Conservation (phyloP, 208 protist genomes). For the Porcisia hertigi region DNA sequence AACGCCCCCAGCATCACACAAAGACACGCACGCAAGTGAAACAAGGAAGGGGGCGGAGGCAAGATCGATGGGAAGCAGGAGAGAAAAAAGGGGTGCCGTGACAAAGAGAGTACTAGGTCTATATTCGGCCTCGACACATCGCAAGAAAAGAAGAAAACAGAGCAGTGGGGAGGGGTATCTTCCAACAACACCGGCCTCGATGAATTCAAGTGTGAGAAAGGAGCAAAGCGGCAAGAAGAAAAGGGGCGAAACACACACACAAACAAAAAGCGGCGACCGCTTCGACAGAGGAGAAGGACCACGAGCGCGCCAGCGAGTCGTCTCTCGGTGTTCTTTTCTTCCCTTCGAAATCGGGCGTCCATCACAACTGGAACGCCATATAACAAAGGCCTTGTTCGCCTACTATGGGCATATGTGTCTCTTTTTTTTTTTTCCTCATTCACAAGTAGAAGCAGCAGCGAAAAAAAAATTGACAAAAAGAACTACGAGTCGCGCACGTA, state of each 20-base stretch:
- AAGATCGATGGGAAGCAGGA: not conserved
- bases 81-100: not conserved
- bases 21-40: not conserved
- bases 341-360: too few species aligned
- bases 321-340: too few species aligned
- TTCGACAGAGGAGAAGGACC: too few species aligned
- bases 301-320: too few species aligned
- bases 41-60: not conserved
- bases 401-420: not conserved
- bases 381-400: not conserved
- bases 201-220: too few species aligned
- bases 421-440: not conserved
- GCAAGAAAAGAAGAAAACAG: not conserved
- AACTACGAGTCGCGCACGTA: not conserved
- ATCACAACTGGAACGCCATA: too few species aligned
- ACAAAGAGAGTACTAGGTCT: not conserved
- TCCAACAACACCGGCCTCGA: too few species aligned
- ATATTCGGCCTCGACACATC: not conserved
- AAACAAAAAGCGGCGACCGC: too few species aligned
- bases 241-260: too few species aligned
- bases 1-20: not conserved
- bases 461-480: not conserved
- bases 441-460: conserved; percentile 4
- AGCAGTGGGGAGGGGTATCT: not conserved
- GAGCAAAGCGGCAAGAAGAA: too few species aligned